Base-by-base conservation (phyloP, 768 basidiomycete species). In the Russula virescens region DNA sequence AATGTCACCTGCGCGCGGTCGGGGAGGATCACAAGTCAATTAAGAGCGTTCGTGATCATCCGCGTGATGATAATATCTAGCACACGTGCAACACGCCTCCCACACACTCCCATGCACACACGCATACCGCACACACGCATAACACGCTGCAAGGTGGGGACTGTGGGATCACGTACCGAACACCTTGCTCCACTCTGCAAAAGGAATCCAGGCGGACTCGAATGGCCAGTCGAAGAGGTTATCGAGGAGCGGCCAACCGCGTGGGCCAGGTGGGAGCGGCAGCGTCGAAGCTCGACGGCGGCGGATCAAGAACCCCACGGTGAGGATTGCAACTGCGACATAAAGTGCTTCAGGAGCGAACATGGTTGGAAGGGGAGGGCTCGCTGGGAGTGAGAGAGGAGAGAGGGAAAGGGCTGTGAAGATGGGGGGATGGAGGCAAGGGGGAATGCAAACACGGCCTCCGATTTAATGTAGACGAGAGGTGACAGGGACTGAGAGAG, bases 261-360 rank as follows among this genome's bases (percentile, higher is more conserved):
- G 54, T n/a, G 68, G 68, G n/a, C 68, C 67, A 19, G 68, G 68
- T 13, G 68, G 68, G 25, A 59, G 55, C 6, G 57, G 65, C 18
- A 56, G 21, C 3, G 55, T 13, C 6, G 61, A 63, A 19, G 52
- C 64, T 19, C 61, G 52, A 11, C 64, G 58, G 31, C 59, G 48
- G 62, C 25, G 57, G 31, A 66, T 47, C 19, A 66, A 51, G 47
- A 64, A 45, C 7, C 47, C 52, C 14, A 63, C 31, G 10, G 52
- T 25, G 16, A 66, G 42, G 28, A 64, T 42, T 19, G 64, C 62
- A 25, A 63, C 64, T 13, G 52, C 14, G 34, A 66, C 40, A 46
- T 66, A 66, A 55, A 66, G 31, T 3, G 53, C 58, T 4, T 63
- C 61, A 0, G 49, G 51, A 25, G 64, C 35, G 35, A 65, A 52